Evolutionary conservation across 106 monocot species (phyloP), one percentile per base, ranked within the genome.

Genomic region (Cymbidium sinense): DNA sequence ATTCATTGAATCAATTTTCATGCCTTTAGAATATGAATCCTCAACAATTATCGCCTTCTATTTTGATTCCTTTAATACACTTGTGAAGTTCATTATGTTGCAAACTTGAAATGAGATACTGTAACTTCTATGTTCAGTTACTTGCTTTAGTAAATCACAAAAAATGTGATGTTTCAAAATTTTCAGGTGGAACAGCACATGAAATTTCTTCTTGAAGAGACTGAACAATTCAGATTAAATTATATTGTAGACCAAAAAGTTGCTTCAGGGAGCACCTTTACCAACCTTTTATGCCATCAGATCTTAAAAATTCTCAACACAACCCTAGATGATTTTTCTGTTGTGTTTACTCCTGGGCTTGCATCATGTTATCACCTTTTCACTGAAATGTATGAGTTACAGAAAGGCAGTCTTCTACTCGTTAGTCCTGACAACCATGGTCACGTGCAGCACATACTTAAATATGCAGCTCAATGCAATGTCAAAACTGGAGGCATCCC

Each of bases 241-340:
- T 73, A 27, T 17, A 43, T 50, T 29, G 58, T 34, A 27, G 72
- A 43, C 61, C 55, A 78, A 61, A 71, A 50, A 9, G 39, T 33
- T 64, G 43, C 43, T 73, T 35, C 6, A 23, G 43, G 73, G 28
- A 78, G 77, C 31, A 43, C 9, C 43, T 64, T 78, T 64, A 23
- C 72, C 18, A 25, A 73, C 43, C 61, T 7, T 64, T 43, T 64
- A 39, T 78, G 37, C 25, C 12, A 62, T 44, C 77, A 82, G 43
- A 73, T 82, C 43, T 47, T 82, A 72, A 74, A 82, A 74, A 54
- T 78, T 50, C 82, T 82, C 7, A 82, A 82, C 52, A 82, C 82
- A 44, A 78, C 58, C 20, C 36, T 43, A 27, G 74, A 78, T 47
- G 82, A 82, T 27, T 82, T 73, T 64, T 82, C 82, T 11, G 36